These are phyloP conservation scores for Lactarius sp. DNA, from an alignment of 768 basidiomycete species.

Conservation along the genomic window DNA sequence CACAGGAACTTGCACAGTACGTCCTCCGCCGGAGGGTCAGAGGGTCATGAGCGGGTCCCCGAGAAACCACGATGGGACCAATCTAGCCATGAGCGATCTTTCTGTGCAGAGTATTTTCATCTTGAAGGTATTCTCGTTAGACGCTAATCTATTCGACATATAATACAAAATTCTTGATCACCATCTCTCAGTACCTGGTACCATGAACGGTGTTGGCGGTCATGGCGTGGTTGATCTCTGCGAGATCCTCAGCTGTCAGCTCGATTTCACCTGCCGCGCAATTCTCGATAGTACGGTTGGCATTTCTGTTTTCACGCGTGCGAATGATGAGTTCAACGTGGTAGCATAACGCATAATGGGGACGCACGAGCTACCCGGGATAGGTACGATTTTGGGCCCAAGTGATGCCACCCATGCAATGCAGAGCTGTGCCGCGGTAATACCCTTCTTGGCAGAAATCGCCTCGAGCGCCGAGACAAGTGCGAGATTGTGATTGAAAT, in stretches of 20 bases:
- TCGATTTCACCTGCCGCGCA: conserved; percentile 37
- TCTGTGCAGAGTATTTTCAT: not conserved
- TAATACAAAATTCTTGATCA: conserved; percentile 2
- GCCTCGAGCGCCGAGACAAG: conserved; percentile 39
- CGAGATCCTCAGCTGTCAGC: conserved; percentile 35
- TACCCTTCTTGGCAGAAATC: conserved; percentile 40
- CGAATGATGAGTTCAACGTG: not conserved
- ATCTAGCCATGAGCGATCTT: not conserved
- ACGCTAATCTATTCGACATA: not conserved
- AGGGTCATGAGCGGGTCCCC: not conserved
- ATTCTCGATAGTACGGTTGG: conserved; percentile 42
- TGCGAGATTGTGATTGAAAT: conserved; percentile 40
- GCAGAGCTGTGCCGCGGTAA: conserved; percentile 38
- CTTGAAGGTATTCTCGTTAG: not conserved
- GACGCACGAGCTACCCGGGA: conserved; percentile 43
- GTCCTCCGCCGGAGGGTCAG: conserved; percentile 36
- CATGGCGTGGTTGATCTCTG: conserved; percentile 38
- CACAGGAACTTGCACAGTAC: conserved; percentile 50
- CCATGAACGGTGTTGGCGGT: conserved; percentile 14
- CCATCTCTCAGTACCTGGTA: conserved; percentile 15
- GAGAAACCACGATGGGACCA: not conserved
- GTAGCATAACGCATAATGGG: not conserved
- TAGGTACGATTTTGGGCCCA: conserved; percentile 40
- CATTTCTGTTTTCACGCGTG: conserved; percentile 29
- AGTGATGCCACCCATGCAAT: conserved; percentile 39